Base-by-base conservation (phyloP, 2,329 filamentous ascomycete genomes). In the Ascocoryne sarcoides region DNA sequence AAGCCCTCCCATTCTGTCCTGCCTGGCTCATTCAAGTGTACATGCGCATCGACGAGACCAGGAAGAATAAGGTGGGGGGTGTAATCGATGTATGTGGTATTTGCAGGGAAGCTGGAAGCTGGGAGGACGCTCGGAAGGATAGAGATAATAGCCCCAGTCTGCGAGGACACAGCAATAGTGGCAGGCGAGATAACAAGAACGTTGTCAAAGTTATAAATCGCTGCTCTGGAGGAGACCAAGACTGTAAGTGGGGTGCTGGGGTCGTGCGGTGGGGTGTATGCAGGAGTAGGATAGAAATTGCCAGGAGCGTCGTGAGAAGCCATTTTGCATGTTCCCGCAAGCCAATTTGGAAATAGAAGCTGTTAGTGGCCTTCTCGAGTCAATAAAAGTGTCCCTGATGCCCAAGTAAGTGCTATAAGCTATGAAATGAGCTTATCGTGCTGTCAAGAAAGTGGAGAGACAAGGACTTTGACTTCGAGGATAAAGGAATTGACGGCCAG, bases 1-100 rank as follows among this genome's bases (percentile, higher is more conserved):
- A 98, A 98, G 9, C 92, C 92, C 60, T 98, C 92, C 92, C 92
- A 96, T 74, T 95, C 90, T 38, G 90, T 95, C 42, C 92, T 77
- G 31, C 92, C 92, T 0, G 92, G 92, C 66, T 98, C 92, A 58
- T 96, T 96, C 53, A 96, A 76, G 66, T 98, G 92, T 28, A 98
- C 92, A 62, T 98, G 92, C 26, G 92, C 90, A 61, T 98, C 92
- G 14, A 98, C 90, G 20, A 98, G 71, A 15, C 92, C 92, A 0
- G 92, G 92, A 23, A 96, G 72, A 29, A 98, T 69, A 34, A 96
- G 73, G 62, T 82, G 75, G 9, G 90, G 87, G 16, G 84, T 86
- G 65, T 95, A 80, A 68, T 98, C 82, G 51, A 76, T 73, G 63
- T 96, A 96, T 4, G 71, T 69, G 5, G 82, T 79, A 29, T 75